A percentile compares a stretch with the other conserved stretches of the same genome.
Conservation (phyloP, 345 rosid species). For the Populus simonii region DNA sequence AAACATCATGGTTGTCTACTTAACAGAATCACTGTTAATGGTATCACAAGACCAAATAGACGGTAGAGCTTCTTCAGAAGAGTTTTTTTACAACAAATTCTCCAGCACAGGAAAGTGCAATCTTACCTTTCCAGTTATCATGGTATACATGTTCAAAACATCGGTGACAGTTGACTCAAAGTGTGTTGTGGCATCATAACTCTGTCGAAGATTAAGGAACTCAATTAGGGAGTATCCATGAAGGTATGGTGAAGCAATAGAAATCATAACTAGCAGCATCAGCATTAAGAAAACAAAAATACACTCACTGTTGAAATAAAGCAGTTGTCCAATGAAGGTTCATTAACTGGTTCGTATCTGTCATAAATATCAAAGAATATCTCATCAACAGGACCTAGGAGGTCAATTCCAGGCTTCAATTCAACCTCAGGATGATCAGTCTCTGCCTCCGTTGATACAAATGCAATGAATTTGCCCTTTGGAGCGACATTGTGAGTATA, state of each 20-base stretch:
- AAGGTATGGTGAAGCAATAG: background rate
- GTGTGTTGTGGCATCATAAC: conserved; percentile 97
- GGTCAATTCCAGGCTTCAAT: conserved; percentile 78
- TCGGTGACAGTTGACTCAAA: conserved; percentile 86
- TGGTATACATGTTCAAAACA: conserved; percentile 83
- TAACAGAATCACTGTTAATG: background rate
- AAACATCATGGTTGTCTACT: background rate
- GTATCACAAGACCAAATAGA: background rate
- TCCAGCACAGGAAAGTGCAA: background rate
- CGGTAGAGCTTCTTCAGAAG: background rate
- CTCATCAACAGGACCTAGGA: conserved; percentile 82
- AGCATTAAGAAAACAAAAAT: background rate
- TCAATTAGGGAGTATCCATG: conserved; percentile 11
- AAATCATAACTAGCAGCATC: background rate
- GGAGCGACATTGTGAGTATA: conserved; percentile 95
- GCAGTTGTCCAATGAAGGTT: conserved; percentile 82
- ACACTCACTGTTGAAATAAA: conserved; percentile 77
- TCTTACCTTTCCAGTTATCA: conserved; percentile 94
- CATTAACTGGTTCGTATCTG: conserved; percentile 79
- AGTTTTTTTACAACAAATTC: background rate
- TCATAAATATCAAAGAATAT: conserved; percentile 76
- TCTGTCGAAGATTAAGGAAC: conserved; percentile 46
- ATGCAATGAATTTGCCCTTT: conserved; percentile 87
- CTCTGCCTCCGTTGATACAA: conserved; percentile 92
- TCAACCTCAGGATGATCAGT: conserved; percentile 73